Evolutionary conservation across 495 filamentous ascomycete genomes (phyloP), one percentile per base, ranked within the genome.

Genomic region (Aspergillus homomorphus): DNA sequence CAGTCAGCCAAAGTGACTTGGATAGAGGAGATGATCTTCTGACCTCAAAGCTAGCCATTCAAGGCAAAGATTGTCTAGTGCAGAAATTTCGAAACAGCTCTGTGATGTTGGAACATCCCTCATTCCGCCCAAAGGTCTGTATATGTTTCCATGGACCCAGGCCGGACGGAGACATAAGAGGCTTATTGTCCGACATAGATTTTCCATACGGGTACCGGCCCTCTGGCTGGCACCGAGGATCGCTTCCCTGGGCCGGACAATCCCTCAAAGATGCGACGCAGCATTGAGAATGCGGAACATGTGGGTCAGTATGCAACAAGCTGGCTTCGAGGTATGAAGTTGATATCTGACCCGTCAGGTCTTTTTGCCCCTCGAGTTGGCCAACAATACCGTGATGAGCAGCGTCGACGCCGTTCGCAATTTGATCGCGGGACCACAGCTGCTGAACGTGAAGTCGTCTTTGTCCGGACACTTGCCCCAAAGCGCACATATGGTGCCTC

Each of bases 11-110:
- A 6, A 9, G 38, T 42, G 26, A n/a, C 18, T 42, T 15, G 26
- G 54, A 46, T 66, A 67, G 56, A 69, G 42, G 15, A 15, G 48
- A 12, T 48, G 6, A 16, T 52, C 51, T 52, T 48, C 54, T 74
- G 26, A 76, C 48, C 26, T 12, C 33, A 28, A 43, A 18, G 60
- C 60, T 30, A 92, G 90, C 91, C 30, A 90, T 95, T 58, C 94
- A 98, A 75, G 94, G 93, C 42, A 86, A 86, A 60, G 93, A 96
- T 67, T 91, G 89, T 54, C 80, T 97, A 7, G 83, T 96, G 30
- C 87, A 94, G 66, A 96, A 97, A 63, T 98, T 98, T 72, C 87
- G 93, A 20, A 98, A 98, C 73, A 96, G 91, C 53, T 90, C 89
- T 4, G 91, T 98, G 15, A 97, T 97, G 89, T 75, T 91, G 12